A percentile compares a stretch with the other conserved stretches of the same genome.
These are phyloP conservation scores for Proliferodiscus dingleyae DNA, from an alignment of 2,329 filamentous ascomycete genomes.

Conservation along the genomic window DNA sequence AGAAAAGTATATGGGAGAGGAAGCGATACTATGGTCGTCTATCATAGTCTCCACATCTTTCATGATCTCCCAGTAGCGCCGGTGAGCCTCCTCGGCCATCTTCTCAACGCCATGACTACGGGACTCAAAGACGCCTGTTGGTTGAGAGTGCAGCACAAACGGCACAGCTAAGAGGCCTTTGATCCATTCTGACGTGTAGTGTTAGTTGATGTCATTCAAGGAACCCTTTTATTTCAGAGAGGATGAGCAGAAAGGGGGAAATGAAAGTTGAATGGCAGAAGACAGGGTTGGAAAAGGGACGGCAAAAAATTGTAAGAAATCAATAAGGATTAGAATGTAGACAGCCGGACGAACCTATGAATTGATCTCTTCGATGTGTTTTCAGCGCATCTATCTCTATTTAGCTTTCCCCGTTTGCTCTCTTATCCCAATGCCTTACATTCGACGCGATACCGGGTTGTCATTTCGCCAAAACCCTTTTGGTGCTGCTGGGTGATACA, in stretches of 20 bases:
- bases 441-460: slow-evolving; percentile 65
- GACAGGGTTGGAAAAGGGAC: not conserved
- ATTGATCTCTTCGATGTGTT: slow-evolving; percentile 86
- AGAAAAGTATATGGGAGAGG: too few species aligned
- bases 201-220: too few species aligned
- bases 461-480: too few species aligned
- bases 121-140: slow-evolving; percentile 76
- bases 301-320: not conserved
- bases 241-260: too few species aligned
- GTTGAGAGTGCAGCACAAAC: slow-evolving; percentile 94
- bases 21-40: slow-evolving; percentile 73
- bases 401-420: too few species aligned
- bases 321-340: not conserved
- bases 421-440: slow-evolving; percentile 45
- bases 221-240: too few species aligned
- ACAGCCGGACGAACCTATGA: slow-evolving; percentile 56
- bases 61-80: slow-evolving; percentile 93
- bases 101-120: slow-evolving; percentile 58
- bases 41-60: slow-evolving; percentile 88
- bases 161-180: slow-evolving; percentile 91
- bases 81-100: slow-evolving; percentile 76
- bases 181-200: slow-evolving; percentile 70
- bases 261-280: not conserved
- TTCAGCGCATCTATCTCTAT: slow-evolving; percentile 55
- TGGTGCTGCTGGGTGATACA: too few species aligned